Percentiles rank a stretch among this genome's conserved stretches.
Conservation (phyloP, 2,329 filamentous ascomycete species). For the Ophiognomonia clavigignenti-juglandacearum region DNA sequence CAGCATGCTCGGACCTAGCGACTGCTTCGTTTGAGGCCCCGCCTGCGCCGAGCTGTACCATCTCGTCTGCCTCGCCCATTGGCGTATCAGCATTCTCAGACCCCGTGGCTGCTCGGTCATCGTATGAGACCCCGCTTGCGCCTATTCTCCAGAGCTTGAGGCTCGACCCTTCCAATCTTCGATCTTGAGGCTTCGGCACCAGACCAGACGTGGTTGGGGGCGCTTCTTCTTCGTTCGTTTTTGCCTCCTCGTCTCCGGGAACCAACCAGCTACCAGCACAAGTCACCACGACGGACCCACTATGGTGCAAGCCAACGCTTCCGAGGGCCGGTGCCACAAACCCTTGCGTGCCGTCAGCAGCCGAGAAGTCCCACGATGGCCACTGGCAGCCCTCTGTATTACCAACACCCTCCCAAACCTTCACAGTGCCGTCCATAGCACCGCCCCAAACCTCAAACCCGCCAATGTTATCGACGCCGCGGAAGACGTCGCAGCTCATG, state of each 20-base stretch:
- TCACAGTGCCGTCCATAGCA: conserved; percentile 46
- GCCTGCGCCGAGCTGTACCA: conserved; percentile 8
- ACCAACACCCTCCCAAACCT: conserved; percentile 55
- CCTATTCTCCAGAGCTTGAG: conserved; percentile 41
- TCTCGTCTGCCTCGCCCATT: conserved; percentile 1
- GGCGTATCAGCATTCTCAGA: background rate
- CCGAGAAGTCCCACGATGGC: conserved; percentile 46
- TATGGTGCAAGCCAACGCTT: conserved; percentile 44
- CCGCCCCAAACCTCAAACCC: conserved; percentile 62
- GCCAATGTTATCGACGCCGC: conserved; percentile 26
- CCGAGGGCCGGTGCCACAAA: conserved; percentile 36
- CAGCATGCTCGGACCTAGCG: background rate
- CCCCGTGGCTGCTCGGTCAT: background rate
- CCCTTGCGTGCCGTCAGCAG: conserved; percentile 23
- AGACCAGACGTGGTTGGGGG: background rate
- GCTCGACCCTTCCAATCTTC: conserved; percentile 33
- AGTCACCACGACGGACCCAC: conserved; percentile 52
- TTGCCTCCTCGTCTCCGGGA: conserved; percentile 15
- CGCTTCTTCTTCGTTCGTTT: background rate
- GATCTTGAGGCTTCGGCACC: background rate
- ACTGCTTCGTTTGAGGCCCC: background rate
- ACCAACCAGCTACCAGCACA: conserved; percentile 51
- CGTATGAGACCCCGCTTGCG: background rate
- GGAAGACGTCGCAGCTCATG: conserved; percentile 50
- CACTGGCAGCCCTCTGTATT: conserved; percentile 36